Base-by-base conservation (phyloP, 2,329 filamentous ascomycete genomes). In the Pseudonectria buxi region DNA sequence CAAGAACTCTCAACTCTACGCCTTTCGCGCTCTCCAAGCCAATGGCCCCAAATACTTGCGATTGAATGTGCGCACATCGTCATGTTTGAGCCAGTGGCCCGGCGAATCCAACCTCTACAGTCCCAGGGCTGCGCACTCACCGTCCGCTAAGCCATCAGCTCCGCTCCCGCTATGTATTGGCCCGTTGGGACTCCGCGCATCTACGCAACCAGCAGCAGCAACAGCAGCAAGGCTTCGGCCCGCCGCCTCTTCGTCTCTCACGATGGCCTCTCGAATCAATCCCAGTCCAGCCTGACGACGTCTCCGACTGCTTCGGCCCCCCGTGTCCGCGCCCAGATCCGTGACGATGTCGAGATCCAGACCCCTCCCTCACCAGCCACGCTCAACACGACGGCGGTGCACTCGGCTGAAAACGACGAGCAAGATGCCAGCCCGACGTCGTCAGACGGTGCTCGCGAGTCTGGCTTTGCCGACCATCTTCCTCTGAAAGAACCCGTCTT, bases 161-260 rank as follows among this genome's bases (percentile, higher is more conserved):
- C n/a, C n/a, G 18, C 18, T 22, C 18, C 39, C 57, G 70, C 67
- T 71, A 94, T 92, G 86, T 94, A 94, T 74, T 94, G 86, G 86
- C 86, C 86, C 56, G 77, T 88, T 62, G 86, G 84, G 62, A 85
- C 85, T 59, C 85, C 86, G 57, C 80, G 81, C 60, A 80, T 89
- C 60, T 90, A 86, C 68, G 81, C 85, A 56, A 83, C 83, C 51
- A 84, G 73, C 66, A 85, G 78, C 64, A 76, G 73, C 66, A 85
- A 78, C 64, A 76, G 74, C 55, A 71, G 72, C 18, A 22, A 22
- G 58, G 62, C 69, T 48, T 62, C 69, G 36, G 61, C 64, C 37
- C 61, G 69, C 47, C 71, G 66, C 43, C 57, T 71, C 38, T 64
- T 72, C 43, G 62, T 76, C 42, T 75, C 72, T 35, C 72, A 81